Conservation (phyloP, 768 basidiomycete species). For the Mycena indigotica region DNA sequence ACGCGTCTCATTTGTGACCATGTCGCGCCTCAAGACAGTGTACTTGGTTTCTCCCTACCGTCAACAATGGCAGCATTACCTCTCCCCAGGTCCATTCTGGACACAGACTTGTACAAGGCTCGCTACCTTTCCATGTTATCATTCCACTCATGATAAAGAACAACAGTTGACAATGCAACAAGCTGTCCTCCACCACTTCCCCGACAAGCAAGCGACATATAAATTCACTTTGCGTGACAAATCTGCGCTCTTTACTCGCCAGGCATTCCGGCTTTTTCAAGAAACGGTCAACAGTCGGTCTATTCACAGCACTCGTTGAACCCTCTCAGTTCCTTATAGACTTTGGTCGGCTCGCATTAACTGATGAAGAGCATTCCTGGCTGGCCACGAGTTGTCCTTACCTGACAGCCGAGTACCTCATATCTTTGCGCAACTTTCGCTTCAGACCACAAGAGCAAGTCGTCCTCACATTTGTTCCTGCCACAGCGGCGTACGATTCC, state of each 20-base stretch:
- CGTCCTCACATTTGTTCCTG: conserved; percentile 61
- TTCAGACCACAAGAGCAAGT: conserved; percentile 75
- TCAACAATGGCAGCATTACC: conserved; percentile 39
- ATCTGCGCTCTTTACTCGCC: conserved; percentile 62
- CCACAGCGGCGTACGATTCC: conserved; percentile 47
- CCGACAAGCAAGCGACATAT: conserved; percentile 69
- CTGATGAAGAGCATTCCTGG: conserved; percentile 65
- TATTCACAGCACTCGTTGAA: conserved; percentile 3
- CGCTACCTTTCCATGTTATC: conserved; percentile 4
- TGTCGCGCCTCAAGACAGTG: neutral
- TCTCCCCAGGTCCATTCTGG: conserved; percentile 66
- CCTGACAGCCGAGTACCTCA: conserved; percentile 70
- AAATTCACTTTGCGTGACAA: conserved; percentile 80
- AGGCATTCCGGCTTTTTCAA: conserved; percentile 63
- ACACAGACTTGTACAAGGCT: conserved; percentile 95
- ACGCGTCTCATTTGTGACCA: too few species aligned
- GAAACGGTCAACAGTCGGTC: conserved; percentile 57
- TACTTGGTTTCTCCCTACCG: neutral
- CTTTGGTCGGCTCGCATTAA: conserved; percentile 65
- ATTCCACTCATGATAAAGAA: neutral
- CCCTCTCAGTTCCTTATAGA: conserved; percentile 43
- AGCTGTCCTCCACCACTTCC: conserved; percentile 79
- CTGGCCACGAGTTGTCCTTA: conserved; percentile 72
- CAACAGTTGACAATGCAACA: conserved; percentile 92
- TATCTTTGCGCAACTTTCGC: conserved; percentile 69